phyloP scores from a whole-genome alignment of 2,329 filamentous ascomycete genomes.

The Ramularia endophylla region DNA sequence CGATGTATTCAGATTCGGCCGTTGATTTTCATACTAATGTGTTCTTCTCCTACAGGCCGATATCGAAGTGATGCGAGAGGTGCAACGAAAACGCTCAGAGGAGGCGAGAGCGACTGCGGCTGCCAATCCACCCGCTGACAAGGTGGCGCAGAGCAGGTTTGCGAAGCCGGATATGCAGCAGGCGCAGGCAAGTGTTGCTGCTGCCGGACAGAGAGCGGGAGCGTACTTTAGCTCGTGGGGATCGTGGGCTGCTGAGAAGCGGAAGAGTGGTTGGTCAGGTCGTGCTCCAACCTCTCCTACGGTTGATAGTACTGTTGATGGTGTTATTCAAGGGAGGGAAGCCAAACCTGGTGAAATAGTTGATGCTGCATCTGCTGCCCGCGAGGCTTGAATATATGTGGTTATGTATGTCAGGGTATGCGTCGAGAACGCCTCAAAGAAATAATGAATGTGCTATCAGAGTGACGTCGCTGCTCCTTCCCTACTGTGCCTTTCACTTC shows the following conservation, averaged over 20 bases:
- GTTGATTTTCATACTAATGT: too few relatives aligned
- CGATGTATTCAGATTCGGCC: too few relatives aligned
- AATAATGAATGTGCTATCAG: too few relatives aligned
- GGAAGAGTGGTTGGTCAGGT: conserved; percentile 39
- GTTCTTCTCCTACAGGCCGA: too few relatives aligned
- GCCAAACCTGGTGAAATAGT: too few relatives aligned
- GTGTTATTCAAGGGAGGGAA: too few relatives aligned
- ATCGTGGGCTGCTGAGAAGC: conserved; percentile 66
- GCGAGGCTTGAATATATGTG: too few relatives aligned
- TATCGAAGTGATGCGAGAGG: conserved; percentile 74
- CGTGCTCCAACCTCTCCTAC: neutral
- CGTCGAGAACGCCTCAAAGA: too few relatives aligned
- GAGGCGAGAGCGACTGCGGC: conserved; percentile 43
- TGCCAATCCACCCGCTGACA: conserved; percentile 13
- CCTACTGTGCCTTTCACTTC: too few relatives aligned
- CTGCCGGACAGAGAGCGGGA: conserved; percentile 51
- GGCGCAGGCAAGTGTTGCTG: conserved; percentile 50
- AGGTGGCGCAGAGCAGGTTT: conserved; percentile 12
- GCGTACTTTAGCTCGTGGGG: conserved; percentile 61
- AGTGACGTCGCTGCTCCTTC: too few relatives aligned
- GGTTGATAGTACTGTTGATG: neutral
- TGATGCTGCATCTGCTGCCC: too few relatives aligned
- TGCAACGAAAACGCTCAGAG: conserved; percentile 59
- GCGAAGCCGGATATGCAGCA: conserved; percentile 46
- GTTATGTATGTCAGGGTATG: too few relatives aligned